phyloP scores from a whole-genome alignment of 129 eudicot genomes.

The Pittosporum tobira region DNA sequence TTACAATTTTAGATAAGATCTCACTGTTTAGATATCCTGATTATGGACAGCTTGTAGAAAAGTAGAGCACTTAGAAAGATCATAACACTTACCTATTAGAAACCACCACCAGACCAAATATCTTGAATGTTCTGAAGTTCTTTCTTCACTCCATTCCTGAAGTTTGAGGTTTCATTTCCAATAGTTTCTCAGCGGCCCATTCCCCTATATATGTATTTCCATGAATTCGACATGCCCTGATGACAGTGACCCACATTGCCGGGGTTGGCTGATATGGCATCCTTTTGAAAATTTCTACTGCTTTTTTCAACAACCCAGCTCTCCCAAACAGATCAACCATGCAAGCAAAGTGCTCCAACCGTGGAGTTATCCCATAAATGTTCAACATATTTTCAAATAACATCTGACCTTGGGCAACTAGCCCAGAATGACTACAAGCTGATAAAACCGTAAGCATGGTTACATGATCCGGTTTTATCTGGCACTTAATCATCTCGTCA shows the following conservation, averaged over 20 bases:
- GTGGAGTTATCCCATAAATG: conserved; percentile 33
- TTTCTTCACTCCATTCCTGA: conserved; percentile 17
- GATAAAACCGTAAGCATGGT: conserved; percentile 47
- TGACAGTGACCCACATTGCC: conserved; percentile 53
- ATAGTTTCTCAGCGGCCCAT: conserved; percentile 39
- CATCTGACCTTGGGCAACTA: conserved; percentile 46
- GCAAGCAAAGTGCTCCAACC: too few species aligned
- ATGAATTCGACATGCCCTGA: conserved; percentile 49
- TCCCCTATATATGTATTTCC: conserved; percentile 35
- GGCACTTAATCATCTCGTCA: conserved; percentile 36
- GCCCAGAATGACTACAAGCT: conserved; percentile 63
- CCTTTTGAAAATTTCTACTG: conserved; percentile 25
- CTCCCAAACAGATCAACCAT: too few species aligned
- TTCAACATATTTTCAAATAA: conserved; percentile 36
- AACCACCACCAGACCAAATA: too few species aligned
- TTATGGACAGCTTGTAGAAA: too few species aligned
- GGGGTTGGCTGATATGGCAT: conserved; percentile 49
- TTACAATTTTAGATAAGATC: too few species aligned
- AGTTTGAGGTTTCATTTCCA: conserved; percentile 35
- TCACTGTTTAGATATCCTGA: too few species aligned
- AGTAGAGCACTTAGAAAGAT: too few species aligned
- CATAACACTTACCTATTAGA: too few species aligned
- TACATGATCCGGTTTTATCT: conserved; percentile 46
- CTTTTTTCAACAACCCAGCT: conserved; percentile 40
- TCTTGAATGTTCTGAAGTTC: too few species aligned